A percentile compares a stretch with the other conserved stretches of the same genome.
Conservation (phyloP, 805 yeast species). For the Clavispora asparagi region DNA sequence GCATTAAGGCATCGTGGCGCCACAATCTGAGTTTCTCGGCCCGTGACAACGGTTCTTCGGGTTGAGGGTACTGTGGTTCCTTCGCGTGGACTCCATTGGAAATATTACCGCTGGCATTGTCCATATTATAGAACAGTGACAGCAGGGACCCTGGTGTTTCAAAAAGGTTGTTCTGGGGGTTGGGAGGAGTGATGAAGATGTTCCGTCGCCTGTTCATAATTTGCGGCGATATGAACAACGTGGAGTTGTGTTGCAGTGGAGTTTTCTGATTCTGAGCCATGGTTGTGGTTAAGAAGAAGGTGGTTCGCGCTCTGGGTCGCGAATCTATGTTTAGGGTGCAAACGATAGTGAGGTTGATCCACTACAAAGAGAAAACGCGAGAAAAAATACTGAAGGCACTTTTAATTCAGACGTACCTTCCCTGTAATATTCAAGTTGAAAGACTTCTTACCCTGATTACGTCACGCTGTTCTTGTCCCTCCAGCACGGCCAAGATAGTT, state of each 20-base stretch:
- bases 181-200: constrained; percentile 44
- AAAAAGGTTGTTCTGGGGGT: constrained; percentile 38
- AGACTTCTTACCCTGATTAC: no score
- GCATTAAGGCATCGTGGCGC: constrained; percentile 91
- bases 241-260: constrained; percentile 63
- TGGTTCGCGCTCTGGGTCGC: neutral
- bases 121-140: constrained; percentile 35
- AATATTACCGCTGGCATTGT: constrained; percentile 11
- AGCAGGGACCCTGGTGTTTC: constrained; percentile 38
- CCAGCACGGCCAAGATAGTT: no score
- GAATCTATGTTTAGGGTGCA: neutral
- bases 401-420: no score
- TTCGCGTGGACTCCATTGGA: constrained; percentile 1
- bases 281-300: neutral
- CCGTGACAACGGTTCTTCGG: constrained; percentile 53
- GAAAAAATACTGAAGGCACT: no score
- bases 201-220: constrained; percentile 40
- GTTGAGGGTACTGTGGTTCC: constrained; percentile 1
- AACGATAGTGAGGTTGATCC: no score
- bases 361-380: no score
- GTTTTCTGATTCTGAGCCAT: constrained; percentile 22
- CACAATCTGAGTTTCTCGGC: constrained; percentile 83
- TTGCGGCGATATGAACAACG: constrained; percentile 68
- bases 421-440: no score
- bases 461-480: no score